Base-by-base conservation (phyloP, 495 filamentous ascomycete genomes). In the Tuber brumale region DNA sequence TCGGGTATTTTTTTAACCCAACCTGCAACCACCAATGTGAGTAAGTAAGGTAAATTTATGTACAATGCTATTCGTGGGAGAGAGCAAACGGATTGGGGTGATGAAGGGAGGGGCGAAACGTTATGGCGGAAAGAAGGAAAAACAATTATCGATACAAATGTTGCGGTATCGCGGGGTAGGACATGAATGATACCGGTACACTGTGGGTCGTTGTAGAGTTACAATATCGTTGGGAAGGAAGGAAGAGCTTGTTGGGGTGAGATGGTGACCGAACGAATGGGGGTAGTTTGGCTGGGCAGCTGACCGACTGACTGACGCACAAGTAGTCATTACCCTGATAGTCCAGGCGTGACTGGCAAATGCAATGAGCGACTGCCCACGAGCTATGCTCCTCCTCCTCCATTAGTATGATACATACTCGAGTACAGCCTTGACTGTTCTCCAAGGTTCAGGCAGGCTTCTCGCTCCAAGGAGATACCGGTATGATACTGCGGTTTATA, bases 111-210 rank as follows among this genome's bases (percentile, higher is more conserved):
- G 48, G 23, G 48, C 2, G 48, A 27, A 57, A 57, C 23, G 23
- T n/a, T n/a, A 70, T 69, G 75, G 70, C 72, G 27, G 48, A 44
- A 27, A n/a, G 73, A 70, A 46, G 76, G 66, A 72, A 80, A 80
- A 70, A 79, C 74, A 78, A 76, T 70, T n/a, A 73, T 76, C 66
- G 57, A 31, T 35, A 66, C 27, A 66, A 35, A 35, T 61, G 8
- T 48, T 66, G 14, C 31, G 27, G 57, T 66, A 66, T 35, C 57
- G 27, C 10, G 57, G 57, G 57, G 57, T 66, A 14, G 3, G 9
- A 14, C 31, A 35, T 18, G 12, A 35, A 66, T 35, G 27, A 35
- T 35, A n/a, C n/a, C n/a, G n/a, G n/a, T n/a, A 66, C 31, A 19
- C 27, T 18, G 31, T 14, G 57, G 57, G 27, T 35, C 57, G 0